Evolutionary conservation across 441 rosid genomes (phyloP).

Genomic region (Populus hybrid): DNA sequence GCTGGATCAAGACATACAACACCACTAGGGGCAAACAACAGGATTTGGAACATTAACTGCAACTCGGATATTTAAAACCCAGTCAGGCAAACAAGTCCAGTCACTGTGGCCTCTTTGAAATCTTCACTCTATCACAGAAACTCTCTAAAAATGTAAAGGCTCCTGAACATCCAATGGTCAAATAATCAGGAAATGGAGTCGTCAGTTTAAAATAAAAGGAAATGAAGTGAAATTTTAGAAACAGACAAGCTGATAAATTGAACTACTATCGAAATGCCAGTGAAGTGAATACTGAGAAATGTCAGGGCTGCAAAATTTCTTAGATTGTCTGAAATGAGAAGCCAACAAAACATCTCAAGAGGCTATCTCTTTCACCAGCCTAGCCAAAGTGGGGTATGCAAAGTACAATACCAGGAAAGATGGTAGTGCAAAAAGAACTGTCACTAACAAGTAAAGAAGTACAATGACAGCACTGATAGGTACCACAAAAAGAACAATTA

Average conservation of each 20-base stretch:
- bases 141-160: neutral
- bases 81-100: neutral
- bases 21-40: neutral
- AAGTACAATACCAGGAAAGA: conserved; percentile 64
- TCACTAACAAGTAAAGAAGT: conserved; percentile 52
- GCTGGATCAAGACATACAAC: neutral
- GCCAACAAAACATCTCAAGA: conserved; percentile 21
- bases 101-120: neutral
- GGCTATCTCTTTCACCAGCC: conserved; percentile 72
- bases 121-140: neutral
- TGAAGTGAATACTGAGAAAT: neutral
- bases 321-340: neutral
- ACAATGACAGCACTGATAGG: conserved; percentile 73
- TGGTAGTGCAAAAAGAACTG: conserved; percentile 60
- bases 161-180: neutral
- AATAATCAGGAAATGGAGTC: neutral
- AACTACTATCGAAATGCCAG: neutral
- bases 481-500: conserved; percentile 59
- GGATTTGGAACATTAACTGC: too few relatives aligned
- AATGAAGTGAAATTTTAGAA: neutral
- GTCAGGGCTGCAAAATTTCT: neutral
- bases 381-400: conserved; percentile 60
- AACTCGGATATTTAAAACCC: neutral
- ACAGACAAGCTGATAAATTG: neutral
- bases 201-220: neutral